A percentile compares a stretch with the other conserved stretches of the same genome.
phyloP scores from a whole-genome alignment of 2,329 filamentous ascomycete genomes.

The Pochonia chlamydosporia region DNA sequence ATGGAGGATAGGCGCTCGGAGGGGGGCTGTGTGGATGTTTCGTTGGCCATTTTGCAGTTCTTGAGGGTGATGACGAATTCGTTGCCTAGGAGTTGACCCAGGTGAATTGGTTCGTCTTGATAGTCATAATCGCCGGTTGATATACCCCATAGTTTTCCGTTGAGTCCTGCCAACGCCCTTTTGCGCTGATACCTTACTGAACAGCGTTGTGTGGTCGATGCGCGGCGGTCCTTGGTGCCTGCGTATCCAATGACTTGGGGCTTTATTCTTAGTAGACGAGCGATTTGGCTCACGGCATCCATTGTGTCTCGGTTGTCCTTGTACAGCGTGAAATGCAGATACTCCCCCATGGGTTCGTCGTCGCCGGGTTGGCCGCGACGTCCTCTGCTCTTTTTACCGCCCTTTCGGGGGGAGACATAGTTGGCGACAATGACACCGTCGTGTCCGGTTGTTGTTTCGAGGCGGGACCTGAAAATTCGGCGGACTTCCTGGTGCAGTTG shows the following conservation, averaged over 20 bases:
- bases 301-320: conserved; percentile 98
- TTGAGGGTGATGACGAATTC: conserved; percentile 90
- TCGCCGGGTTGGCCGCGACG: conserved; percentile 18
- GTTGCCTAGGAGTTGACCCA: conserved; percentile 83
- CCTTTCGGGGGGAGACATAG: conserved; percentile 47
- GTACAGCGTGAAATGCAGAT: conserved; percentile 86
- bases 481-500: conserved; percentile 59
- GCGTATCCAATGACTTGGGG: conserved; percentile 68
- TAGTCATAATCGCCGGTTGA: conserved; percentile 79
- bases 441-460: conserved; percentile 66
- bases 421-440: conserved; percentile 59
- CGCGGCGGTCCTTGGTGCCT: conserved; percentile 86
- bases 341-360: conserved; percentile 54
- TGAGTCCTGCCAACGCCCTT: conserved; percentile 59
- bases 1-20: conserved; percentile 24
- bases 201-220: conserved; percentile 77
- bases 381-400: conserved; percentile 22
- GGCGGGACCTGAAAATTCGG: conserved; percentile 68
- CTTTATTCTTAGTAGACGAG: conserved; percentile 68
- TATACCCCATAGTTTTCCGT: conserved; percentile 55
- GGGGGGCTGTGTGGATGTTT: conserved; percentile 19
- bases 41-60: conserved; percentile 62
- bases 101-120: conserved; percentile 61
- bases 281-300: conserved; percentile 76
- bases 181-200: conserved; percentile 51